Base-by-base conservation (phyloP, 176 grass and related monocot genomes). In the Paspalum notatum region DNA sequence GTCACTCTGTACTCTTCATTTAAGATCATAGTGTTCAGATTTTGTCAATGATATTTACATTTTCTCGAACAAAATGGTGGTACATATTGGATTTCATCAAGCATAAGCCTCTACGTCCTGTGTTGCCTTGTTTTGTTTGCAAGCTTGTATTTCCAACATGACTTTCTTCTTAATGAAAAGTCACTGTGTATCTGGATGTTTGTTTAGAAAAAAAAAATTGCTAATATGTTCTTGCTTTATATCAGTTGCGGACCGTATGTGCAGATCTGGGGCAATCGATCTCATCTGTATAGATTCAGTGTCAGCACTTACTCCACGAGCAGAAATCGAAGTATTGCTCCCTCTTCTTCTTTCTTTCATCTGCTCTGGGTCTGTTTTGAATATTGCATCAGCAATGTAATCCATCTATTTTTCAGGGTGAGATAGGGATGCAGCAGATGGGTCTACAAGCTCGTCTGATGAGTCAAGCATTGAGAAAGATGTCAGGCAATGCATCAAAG, bases 391-490 rank as follows among this genome's bases (percentile, higher is more conserved):
- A 46, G 24, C 27, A 80, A 22, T 64, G 42, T 27, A 62, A 60
- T 77, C 39, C 5, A 59, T 68, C 14, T 77, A 18, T 82, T 60
- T 80, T n/a, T 79, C 60, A 90, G 96, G 96, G 96, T 74, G 96
- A 98, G 82, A 98, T 98, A 71, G 96, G 96, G 41, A 98, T 95
- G 92, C 92, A 93, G 60, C 96, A 99, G 87, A 95, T 99, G 82
- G 96, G 96, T 80, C 85, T 99, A 76, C 96, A 99, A 84, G 96
- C 96, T 78, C 91, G 96, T 78, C 72, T 99, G 50, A 99, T 95
- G 92, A 99, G 96, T 75, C 96, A 99, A 99, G 96, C 96, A 84
- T 85, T 99, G 78, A 86, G 96, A 84, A 99, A 99, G 64, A 99
- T 99, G 96, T 99, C 92, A 40, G 92, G 96, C 40, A 99, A 99